Base-by-base conservation (phyloP, 2,329 filamentous ascomycete genomes). In the Claviceps sp. region DNA sequence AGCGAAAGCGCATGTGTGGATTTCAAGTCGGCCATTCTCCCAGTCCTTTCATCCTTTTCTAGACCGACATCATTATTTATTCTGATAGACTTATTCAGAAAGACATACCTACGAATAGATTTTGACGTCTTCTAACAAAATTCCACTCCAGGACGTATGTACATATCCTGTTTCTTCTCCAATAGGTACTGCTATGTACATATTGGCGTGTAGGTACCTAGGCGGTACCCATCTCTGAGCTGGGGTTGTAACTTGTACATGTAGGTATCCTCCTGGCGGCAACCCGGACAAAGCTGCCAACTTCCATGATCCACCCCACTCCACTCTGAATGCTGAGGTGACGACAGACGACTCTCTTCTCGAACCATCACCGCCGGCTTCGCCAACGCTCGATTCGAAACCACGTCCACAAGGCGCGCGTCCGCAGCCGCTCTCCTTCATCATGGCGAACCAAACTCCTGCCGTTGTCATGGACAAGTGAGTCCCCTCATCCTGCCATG, bases 401-500 rank as follows among this genome's bases (percentile, higher is more conserved):
- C 45, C 2, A 30, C 24, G 34, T 50, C 50, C 50, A 37, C 43
- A 46, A 46, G 43, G 55, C 55, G 60, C 59, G 60, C 56, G 54
- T 50, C 38, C 44, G 54, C 53, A 56, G 59, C 58, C 60, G 58
- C 60, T 55, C 48, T 52, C 54, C 52, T 49, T 58, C 62, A 62
- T 54, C 62, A 98, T 98, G 93, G 91, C 93, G 68, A 86, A 87
- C 75, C 91, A 97, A 82, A 97, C 93, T 69, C 93, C 93, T 65
- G 93, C 93, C 87, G 93, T 98, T 96, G 93, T 98, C 89, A 98
- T 98, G 91, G 93, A 98, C 93, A 98, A 98, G 93, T 96, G 85
- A 74, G 89, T 79, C 64, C 72, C 64, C 56, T 34, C 30, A 34
- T 11, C 40, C n/a, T 20, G 42, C 13, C 42, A 68, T 11, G 3